These are phyloP conservation scores for Globisporangium splendens DNA, from an alignment of 352 stramenopile genomes.

Conservation along the genomic window DNA sequence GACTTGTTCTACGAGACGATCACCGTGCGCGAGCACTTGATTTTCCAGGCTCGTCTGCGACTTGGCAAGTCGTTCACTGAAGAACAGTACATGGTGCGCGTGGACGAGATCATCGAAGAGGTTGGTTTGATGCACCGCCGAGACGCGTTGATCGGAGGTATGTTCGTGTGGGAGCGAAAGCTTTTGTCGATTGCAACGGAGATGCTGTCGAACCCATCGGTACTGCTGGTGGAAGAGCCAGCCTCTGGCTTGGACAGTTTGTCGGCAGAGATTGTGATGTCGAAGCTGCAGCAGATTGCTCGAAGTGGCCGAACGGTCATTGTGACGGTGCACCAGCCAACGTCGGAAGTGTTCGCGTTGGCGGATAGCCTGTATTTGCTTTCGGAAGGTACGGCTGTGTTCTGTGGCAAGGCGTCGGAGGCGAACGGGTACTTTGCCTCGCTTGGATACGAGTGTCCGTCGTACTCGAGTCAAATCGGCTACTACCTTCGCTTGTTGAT, in stretches of 20 bases:
- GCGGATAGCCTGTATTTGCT: slow-evolving; percentile 65
- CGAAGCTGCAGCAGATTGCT: slow-evolving; percentile 64
- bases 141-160: slow-evolving; percentile 64
- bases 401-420: slow-evolving; percentile 47
- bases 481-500: slow-evolving; percentile 62
- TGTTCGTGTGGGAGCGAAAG: slow-evolving; percentile 79
- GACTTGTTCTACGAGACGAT: slow-evolving; percentile 88
- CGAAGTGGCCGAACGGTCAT: slow-evolving; percentile 84
- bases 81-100: slow-evolving; percentile 27
- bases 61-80: slow-evolving; percentile 41
- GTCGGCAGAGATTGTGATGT: slow-evolving; percentile 43
- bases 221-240: slow-evolving; percentile 86
- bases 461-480: slow-evolving; percentile 58
- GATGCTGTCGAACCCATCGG: slow-evolving; percentile 69
- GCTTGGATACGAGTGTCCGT: slow-evolving; percentile 45
- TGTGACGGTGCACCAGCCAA: slow-evolving; percentile 60
- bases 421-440: slow-evolving; percentile 54
- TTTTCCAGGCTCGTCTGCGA: slow-evolving; percentile 80
- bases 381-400: slow-evolving; percentile 42
- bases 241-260: slow-evolving; percentile 66
- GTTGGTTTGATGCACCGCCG: slow-evolving; percentile 51
- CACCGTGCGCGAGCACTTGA: slow-evolving; percentile 87
- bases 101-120: slow-evolving; percentile 54
- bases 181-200: slow-evolving; percentile 79
- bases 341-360: slow-evolving; percentile 9